A percentile compares a stretch with the other conserved stretches of the same genome.
Evolutionary conservation across 1,284 basidiomycete genomes (phyloP).

Genomic region (Phenoliferia sp.): DNA sequence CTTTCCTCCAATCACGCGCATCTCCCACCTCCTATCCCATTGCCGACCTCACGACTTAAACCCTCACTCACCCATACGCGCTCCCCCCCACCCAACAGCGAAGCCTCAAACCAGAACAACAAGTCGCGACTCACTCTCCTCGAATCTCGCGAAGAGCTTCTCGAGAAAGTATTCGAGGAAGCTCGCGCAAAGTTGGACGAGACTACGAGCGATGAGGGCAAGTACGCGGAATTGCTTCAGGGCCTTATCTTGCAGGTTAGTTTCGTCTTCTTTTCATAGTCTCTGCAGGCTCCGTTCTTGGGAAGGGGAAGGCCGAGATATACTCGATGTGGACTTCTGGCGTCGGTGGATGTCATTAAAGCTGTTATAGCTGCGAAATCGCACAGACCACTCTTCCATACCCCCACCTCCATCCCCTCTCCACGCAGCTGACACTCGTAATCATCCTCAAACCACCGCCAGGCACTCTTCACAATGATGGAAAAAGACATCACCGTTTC

Average conservation of each 20-base stretch:
- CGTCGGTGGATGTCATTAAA: too few species aligned
- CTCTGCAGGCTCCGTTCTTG: neutral
- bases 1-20: neutral
- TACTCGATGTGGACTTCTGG: neutral
- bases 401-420: neutral
- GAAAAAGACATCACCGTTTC: conserved; percentile 62
- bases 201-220: conserved; percentile 63
- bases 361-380: too few species aligned
- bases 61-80: neutral
- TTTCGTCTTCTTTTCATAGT: neutral
- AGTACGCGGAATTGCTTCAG: conserved; percentile 73
- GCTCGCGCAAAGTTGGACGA: conserved; percentile 62
- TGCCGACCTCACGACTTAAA: neutral
- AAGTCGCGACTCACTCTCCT: conserved; percentile 87
- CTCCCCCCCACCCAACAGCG: conserved; percentile 50
- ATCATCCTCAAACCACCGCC: neutral
- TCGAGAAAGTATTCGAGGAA: conserved; percentile 80
- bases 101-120: conserved; percentile 94
- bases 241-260: conserved; percentile 72
- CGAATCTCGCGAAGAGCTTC: conserved; percentile 84
- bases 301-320: neutral
- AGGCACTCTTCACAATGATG: conserved; percentile 59
- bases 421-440: neutral
- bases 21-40: neutral
- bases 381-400: neutral